Evolutionary conservation across 2,329 filamentous ascomycete genomes (phyloP), one percentile per base, ranked within the genome.

Genomic region (Aspergillus brasiliensis): DNA sequence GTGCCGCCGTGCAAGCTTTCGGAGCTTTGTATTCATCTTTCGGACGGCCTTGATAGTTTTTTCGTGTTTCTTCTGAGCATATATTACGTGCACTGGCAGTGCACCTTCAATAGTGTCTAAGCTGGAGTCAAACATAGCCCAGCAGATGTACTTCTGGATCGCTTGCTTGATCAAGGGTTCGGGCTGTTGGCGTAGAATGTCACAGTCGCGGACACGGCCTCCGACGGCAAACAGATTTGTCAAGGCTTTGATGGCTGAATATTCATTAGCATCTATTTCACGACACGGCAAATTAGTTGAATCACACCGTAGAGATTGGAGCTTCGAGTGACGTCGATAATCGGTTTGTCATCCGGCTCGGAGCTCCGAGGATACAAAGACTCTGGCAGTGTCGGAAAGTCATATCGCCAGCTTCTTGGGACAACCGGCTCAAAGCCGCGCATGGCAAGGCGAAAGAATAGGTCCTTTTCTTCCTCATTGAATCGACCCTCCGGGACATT

Each of bases 391-490:
- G 81, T 84, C 8, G 74, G 72, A 62, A 86, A 86, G 63, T 86
- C 84, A 52, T 79, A 70, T 47, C 77, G 74, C 83, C 84, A 86
- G 61, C 75, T 74, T 11, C 71, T 69, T 1, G 83, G 83, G 11
- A 87, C 68, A 1, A 87, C 70, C 8, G 85, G 81, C 71, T 86
- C 84, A 55, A 81, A 82, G 15, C 85, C 84, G 44, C 84, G 82
- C 73, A 82, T 79, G 5, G 78, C 78, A 28, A 87, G 78, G 59
- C 82, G 82, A 59, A 81, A 79, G 63, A 82, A 82, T 2, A 87
- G 73, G 34, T 80, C 78, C 42, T 82, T 79, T 57, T 86, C 83
- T 55, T 82, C 80, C 25, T 80, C 74, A 3, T 78, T 75, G 81
- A 82, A 87, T 47, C 80, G 78, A 25, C 75, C 75, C 10, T 70